phyloP scores from a whole-genome alignment of 2,329 filamentous ascomycete genomes.

The Ophiognomonia clavigignenti-juglandacearum region DNA sequence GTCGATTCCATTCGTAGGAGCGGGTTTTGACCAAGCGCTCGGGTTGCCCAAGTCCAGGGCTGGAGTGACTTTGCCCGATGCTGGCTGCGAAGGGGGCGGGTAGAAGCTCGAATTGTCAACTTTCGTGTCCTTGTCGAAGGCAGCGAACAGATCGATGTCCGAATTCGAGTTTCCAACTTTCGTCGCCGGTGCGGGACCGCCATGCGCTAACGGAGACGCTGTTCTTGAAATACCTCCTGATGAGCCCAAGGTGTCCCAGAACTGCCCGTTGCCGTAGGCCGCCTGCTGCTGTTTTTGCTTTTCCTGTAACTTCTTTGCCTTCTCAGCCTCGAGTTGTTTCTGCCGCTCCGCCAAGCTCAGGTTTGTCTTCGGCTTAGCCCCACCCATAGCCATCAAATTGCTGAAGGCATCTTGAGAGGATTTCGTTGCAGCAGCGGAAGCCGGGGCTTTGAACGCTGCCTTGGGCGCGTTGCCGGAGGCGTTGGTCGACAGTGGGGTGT shows the following conservation, averaged over 20 bases:
- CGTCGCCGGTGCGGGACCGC: slow-evolving; percentile 24
- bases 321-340: slow-evolving; percentile 60
- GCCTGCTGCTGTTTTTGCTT: slow-evolving; percentile 65
- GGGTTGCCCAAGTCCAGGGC: slow-evolving; percentile 49
- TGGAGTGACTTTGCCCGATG: slow-evolving; percentile 39
- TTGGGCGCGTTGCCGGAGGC: slow-evolving; percentile 35
- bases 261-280: slow-evolving; percentile 71
- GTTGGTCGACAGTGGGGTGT: slow-evolving; percentile 51
- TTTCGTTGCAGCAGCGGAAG: slow-evolving; percentile 37
- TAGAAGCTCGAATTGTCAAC: slow-evolving; percentile 64
- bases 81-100: slow-evolving; percentile 46
- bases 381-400: slow-evolving; percentile 62
- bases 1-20: slow-evolving; percentile 22
- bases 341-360: slow-evolving; percentile 76
- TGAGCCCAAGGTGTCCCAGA: slow-evolving; percentile 68
- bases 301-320: slow-evolving; percentile 68
- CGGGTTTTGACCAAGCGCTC: slow-evolving; percentile 44
- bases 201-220: slow-evolving; percentile 35
- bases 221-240: slow-evolving; percentile 40
- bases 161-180: slow-evolving; percentile 33
- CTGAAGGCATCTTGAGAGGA: slow-evolving; percentile 70
- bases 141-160: slow-evolving; percentile 63
- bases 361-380: slow-evolving; percentile 60
- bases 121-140: slow-evolving; percentile 61
- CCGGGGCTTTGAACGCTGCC: slow-evolving; percentile 26